Evolutionary conservation across 1,284 basidiomycete species (phyloP), one percentile per base, ranked within the genome.

Genomic region (Phlebopus sp.): DNA sequence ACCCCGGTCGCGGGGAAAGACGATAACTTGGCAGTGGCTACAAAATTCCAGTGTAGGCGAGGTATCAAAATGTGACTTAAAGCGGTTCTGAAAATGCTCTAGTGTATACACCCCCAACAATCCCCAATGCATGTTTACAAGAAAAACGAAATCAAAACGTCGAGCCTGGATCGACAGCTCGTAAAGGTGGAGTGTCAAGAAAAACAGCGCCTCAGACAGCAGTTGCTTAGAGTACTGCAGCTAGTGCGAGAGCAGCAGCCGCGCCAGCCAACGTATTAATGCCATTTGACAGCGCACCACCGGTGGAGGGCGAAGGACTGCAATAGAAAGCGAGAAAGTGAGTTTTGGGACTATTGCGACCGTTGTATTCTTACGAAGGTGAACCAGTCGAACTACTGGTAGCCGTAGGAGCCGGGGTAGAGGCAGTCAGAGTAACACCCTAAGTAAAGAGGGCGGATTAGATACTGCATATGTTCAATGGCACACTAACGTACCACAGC

Each of bases 341-440:
- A 21, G 13, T 11, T 15, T 14, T 36, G 15, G 21, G 11, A 13
- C 34, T 30, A 29, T 27, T 37, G 5, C 27, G 42, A 38, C 17
- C 4, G 37, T 30, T 32, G 29, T 23, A 17, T 3, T 59, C 42
- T 47, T 21, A 55, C 42, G 55, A 36, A 27, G 51, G 10, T 14
- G 52, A 35, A n/a, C 49, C 47, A n/a, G 55, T 39, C 11, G 55
- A 36, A 34, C 52, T 19, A 36, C 52, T 44, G 11, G 59, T 42
- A 29, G 47, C 18, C 32, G 57, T 44, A n/a, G 54, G 21, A 42
- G 55, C 50, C 17, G 56, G 17, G 7, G 50, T 34, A n/a, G 50
- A 32, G 31, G 51, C 43, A 3, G 67, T 71, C 49, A 81, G 61
- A 2, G 74, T 80, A 8, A 82, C 75, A 47, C 79, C 77, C 78